Conservation (phyloP, 1,284 basidiomycete species). For the Puccinia horiana region DNA sequence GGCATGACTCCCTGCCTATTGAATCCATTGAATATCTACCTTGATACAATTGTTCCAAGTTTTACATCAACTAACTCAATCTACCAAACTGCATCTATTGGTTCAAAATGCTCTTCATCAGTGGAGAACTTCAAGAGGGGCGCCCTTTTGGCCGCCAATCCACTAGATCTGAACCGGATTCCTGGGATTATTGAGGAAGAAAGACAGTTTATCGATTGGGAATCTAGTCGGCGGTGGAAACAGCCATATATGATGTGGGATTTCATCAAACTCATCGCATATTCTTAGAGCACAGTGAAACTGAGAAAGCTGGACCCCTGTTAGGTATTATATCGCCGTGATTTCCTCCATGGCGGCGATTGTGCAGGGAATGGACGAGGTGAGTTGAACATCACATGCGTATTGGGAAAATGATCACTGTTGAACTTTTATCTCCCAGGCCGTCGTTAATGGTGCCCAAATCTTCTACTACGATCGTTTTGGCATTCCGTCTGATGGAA, state of each 20-base stretch:
- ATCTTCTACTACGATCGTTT: slow-evolving; percentile 41
- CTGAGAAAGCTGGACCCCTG: no score
- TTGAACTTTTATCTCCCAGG: background rate
- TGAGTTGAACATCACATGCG: background rate
- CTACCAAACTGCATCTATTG: no score
- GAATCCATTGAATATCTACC: no score
- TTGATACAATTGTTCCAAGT: no score
- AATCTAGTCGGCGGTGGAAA: slow-evolving; percentile 24
- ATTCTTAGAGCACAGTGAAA: no score
- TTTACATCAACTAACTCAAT: no score
- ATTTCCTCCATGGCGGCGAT: slow-evolving; percentile 57
- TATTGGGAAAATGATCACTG: background rate
- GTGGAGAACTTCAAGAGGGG: slow-evolving; percentile 65
- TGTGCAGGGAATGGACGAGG: slow-evolving; percentile 57
- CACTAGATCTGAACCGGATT: slow-evolving; percentile 64
- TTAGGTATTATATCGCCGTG: slow-evolving; percentile 54
- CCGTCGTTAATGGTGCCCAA: slow-evolving; percentile 45
- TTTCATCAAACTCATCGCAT: no score
- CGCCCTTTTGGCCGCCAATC: slow-evolving; percentile 68
- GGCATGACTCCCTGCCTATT: no score
- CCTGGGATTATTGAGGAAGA: slow-evolving; percentile 66
- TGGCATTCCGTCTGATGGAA: slow-evolving; percentile 24
- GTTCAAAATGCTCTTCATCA: no score
- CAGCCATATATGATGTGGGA: slow-evolving; percentile 39
- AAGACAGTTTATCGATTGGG: slow-evolving; percentile 4